Conservation (phyloP, 768 basidiomycete species). For the Termitomyces sp. region DNA sequence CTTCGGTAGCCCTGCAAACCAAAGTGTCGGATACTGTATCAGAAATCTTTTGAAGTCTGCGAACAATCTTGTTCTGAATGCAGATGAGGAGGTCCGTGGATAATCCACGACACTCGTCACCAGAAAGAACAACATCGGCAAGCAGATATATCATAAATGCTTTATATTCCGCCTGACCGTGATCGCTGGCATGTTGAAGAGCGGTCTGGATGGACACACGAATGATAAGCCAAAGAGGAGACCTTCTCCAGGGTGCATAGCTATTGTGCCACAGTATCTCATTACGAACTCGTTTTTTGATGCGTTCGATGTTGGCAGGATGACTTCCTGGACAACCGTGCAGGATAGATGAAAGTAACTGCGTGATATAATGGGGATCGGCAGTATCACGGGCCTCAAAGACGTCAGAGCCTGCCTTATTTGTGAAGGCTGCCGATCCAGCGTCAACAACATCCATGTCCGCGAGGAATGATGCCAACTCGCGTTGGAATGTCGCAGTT, state of each 20-base stretch:
- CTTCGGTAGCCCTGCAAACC: slow-evolving; percentile 12
- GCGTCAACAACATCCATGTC: slow-evolving; percentile 28
- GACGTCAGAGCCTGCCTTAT: slow-evolving; percentile 30
- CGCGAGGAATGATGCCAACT: slow-evolving; percentile 33
- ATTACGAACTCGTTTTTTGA: slow-evolving; percentile 39
- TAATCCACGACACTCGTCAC: slow-evolving; percentile 14
- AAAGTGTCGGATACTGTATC: slow-evolving; percentile 16
- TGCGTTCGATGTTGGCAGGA: slow-evolving; percentile 19
- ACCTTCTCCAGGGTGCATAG: slow-evolving; percentile 41
- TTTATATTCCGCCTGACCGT: slow-evolving; percentile 31
- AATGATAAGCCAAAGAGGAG: slow-evolving; percentile 43
- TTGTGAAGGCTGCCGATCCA: slow-evolving; percentile 27
- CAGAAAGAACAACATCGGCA: slow-evolving; percentile 18
- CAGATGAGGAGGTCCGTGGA: slow-evolving; percentile 29
- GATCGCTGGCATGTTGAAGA: slow-evolving; percentile 9
- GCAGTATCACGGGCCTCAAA: slow-evolving; percentile 33
- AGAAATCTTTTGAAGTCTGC: slow-evolving; percentile 33
- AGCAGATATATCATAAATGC: slow-evolving; percentile 39
- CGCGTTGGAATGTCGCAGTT: slow-evolving; percentile 21
- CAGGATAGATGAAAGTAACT: slow-evolving; percentile 43
- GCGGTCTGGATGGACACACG: slow-evolving; percentile 40
- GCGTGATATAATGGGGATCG: slow-evolving; percentile 43
- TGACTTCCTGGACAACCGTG: slow-evolving; percentile 26
- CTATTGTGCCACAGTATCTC: slow-evolving; percentile 38
- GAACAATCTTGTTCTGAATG: slow-evolving; percentile 30